A percentile compares a stretch with the other conserved stretches of the same genome.
These are phyloP conservation scores for Chlorella vulgaris DNA, from an alignment of 139 green algal species.

Conservation along the genomic window DNA sequence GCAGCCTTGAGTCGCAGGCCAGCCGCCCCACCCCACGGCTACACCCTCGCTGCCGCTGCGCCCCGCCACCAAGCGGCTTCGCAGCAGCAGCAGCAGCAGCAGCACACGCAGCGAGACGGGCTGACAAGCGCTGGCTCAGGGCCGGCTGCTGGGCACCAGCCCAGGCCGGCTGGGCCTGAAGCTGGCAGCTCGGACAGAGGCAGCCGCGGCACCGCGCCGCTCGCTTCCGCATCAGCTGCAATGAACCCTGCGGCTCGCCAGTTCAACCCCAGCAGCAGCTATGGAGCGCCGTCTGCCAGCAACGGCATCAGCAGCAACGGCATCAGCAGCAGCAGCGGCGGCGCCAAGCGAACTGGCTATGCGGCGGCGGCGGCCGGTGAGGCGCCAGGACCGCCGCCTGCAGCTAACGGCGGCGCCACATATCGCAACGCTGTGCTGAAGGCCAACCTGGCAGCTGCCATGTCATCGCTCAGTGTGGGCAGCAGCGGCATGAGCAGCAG, in stretches of 20 bases:
- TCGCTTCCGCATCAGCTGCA: too few species aligned
- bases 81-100: slow-evolving; percentile 5
- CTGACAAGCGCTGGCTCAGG: too few species aligned
- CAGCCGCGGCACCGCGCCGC: not conserved
- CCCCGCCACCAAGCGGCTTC: too few species aligned
- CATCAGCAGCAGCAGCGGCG: slow-evolving; percentile 5
- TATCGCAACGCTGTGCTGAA: not conserved
- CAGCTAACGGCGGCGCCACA: not conserved
- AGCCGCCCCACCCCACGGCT: not conserved
- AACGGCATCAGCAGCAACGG: not conserved
- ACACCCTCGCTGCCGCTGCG: not conserved
- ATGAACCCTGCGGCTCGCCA: not conserved
- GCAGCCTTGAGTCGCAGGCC: not conserved
- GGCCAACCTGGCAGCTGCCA: not conserved
- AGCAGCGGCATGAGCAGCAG: not conserved
- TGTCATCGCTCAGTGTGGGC: not conserved
- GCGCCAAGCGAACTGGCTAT: not conserved
- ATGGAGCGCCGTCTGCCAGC: too few species aligned
- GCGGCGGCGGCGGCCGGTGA: slow-evolving; percentile 1
- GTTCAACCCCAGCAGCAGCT: slow-evolving; percentile 20
- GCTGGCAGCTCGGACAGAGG: too few species aligned
- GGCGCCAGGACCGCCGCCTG: not conserved
- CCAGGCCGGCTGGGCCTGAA: too few species aligned
- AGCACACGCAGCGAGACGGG: too few species aligned
- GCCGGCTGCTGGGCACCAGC: too few species aligned